Evolutionary conservation across 441 rosid species (phyloP), one percentile per base, ranked within the genome.

Genomic region (Adansonia grandidieri): DNA sequence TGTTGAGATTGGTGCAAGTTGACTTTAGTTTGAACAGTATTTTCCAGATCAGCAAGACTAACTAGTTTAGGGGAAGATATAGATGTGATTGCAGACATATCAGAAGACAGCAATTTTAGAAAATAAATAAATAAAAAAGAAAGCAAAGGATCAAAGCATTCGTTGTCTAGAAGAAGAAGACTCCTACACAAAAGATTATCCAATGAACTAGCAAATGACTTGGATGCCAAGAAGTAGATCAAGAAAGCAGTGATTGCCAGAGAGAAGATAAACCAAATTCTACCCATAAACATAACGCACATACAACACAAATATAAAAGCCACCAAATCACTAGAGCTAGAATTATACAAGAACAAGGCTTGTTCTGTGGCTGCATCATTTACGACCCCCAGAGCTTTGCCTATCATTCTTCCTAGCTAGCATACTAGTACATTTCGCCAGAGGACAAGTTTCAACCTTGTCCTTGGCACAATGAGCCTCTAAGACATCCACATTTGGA

Each of bases 401-500:
- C 48, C 19, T 2, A 32, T 53, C 61, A 51, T 51, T 51, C 45
- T 71, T 51, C 61, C 45, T 28, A 24, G 60, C 22, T 71, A 7
- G 45, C 20, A 71, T 71, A 50, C 11, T 15, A 71, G 61, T 60
- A 71, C 15, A 51, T 28, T 50, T 50, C 37, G 19, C 74, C 60
- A 70, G 37, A 0, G 5, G 44, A 14, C 44, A 50, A 70, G 22
- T 48, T 28, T 13, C 56, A 24, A 50, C 7, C 40, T 7, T 70
- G 57, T 50, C 45, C 44, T 22, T 2, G 3, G 11, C 54, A 50
- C 11, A 50, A 22, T 28, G 51, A 28, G 60, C 74, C 61, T 24
- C 45, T 51, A 71, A 50, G 57, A 13, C 19, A 70, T 42, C 17
- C 60, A 24, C 28, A 24, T 24, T 48, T 13, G 42, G 8, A 48